Evolutionary conservation across 257 asterid genomes (phyloP).

Genomic region (Solanum microdontum): DNA sequence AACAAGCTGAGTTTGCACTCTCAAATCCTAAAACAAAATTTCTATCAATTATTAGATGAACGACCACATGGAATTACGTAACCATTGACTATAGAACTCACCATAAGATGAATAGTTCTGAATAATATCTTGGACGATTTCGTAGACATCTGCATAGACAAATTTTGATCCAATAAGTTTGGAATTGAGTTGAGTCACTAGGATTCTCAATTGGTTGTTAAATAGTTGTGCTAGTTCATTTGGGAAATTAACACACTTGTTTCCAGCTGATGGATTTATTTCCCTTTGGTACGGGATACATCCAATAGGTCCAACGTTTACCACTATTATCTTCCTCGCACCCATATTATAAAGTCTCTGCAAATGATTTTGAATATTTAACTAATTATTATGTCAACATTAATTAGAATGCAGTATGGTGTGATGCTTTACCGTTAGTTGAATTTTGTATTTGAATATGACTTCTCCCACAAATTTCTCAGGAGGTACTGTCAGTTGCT

Average conservation of each 20-base stretch:
- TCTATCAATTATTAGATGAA: neutral
- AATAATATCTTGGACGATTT: constrained; percentile 38
- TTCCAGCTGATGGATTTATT: constrained; percentile 38
- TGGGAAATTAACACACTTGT: constrained; percentile 39
- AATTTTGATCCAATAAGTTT: constrained; percentile 38
- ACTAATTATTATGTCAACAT: neutral
- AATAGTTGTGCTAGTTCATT: constrained; percentile 49
- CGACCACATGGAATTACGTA: neutral
- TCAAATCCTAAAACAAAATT: constrained; percentile 33
- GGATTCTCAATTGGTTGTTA: constrained; percentile 39
- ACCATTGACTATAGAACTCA: neutral
- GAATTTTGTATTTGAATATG: constrained; percentile 43
- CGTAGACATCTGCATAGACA: constrained; percentile 58
- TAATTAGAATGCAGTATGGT: neutral
- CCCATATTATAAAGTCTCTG: constrained; percentile 67
- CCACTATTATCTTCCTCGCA: constrained; percentile 38
- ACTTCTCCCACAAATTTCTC: constrained; percentile 38
- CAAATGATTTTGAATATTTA: neutral
- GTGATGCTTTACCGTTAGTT: constrained; percentile 34
- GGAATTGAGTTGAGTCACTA: constrained; percentile 26
- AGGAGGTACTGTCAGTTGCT: constrained; percentile 34
- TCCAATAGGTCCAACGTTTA: constrained; percentile 77
- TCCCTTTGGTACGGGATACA: constrained; percentile 75
- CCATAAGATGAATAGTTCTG: constrained; percentile 39
- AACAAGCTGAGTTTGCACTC: constrained; percentile 52